These are phyloP conservation scores for Nakazawaea molendinolei DNA, from an alignment of 805 yeast genomes.

Conservation along the genomic window DNA sequence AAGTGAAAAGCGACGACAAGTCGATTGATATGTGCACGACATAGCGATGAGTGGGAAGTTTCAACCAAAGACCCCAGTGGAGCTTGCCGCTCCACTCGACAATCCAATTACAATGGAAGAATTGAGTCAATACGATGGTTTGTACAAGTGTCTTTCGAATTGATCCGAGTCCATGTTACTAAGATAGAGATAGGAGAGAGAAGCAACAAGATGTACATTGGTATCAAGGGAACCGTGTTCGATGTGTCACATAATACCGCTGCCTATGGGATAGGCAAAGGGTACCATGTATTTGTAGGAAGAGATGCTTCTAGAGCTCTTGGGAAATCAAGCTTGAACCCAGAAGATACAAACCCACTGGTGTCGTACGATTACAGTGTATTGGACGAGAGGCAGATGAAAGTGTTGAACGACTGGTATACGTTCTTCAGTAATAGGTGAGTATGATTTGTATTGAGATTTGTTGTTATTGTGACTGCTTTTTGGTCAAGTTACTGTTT, in stretches of 20 bases:
- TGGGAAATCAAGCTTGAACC: conserved; percentile 59
- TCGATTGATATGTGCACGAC: no score
- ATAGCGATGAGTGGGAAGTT: conserved; percentile 25
- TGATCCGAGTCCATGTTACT: conserved; percentile 1
- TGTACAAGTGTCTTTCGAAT: neutral
- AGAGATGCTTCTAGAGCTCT: conserved; percentile 73
- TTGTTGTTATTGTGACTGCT: no score
- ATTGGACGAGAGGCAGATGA: conserved; percentile 52
- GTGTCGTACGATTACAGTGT: conserved; percentile 43
- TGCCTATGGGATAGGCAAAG: conserved; percentile 73
- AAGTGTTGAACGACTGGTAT: conserved; percentile 70
- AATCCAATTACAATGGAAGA: conserved; percentile 35
- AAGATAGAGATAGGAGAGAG: conserved; percentile 27
- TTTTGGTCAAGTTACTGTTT: no score
- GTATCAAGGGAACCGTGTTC: conserved; percentile 68
- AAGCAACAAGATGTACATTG: conserved; percentile 53
- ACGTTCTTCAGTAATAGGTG: conserved; percentile 47
- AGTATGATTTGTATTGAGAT: no score
- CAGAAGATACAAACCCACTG: conserved; percentile 37
- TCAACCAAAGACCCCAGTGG: conserved; percentile 49
- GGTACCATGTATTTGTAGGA: conserved; percentile 68
- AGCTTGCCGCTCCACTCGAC: conserved; percentile 44
- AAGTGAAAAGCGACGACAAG: no score
- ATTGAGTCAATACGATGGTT: conserved; percentile 40
- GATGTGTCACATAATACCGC: conserved; percentile 64